Evolutionary conservation across 225 moss, liverwort and hornwort species (phyloP), one percentile per base, ranked within the genome.

Genomic region (Thuidium tamariscinum): DNA sequence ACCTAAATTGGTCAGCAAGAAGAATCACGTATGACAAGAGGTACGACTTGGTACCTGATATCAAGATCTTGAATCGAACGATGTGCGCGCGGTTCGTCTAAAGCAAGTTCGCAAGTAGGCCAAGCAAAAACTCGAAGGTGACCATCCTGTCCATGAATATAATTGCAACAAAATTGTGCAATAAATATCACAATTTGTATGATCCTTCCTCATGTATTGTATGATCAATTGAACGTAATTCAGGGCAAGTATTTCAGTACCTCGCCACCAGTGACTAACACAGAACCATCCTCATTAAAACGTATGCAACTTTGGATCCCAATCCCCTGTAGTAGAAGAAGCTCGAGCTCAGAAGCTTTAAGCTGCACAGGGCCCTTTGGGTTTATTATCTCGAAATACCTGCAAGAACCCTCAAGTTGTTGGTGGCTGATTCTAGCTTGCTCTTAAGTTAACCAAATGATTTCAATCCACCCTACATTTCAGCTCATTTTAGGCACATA

Each of bases 191-290:
- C 18, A 64, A 9, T 64, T 84, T 51, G 55, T 3, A 78, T 56
- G 32, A 37, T 30, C 84, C 41, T 80, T 59, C 60, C 62, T 77
- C 25, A 46, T 73, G 69, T 48, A 32, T 37, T 21, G 20, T 17
- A 19, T 27, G 71, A 82, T 78, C 64, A 56, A 78, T 37, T 34
- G 11, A 51, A 83, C 67, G 46, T 25, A 77, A 42, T 13, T 82
- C 32, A n/a, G 39, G 61, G 73, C n/a, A 66, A n/a, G 36, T 42
- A 55, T 48, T 85, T 57, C 37, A 21, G 61, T 88, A 97, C 97
- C 96, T 96, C 91, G 73, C 98, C 98, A 84, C 94, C 98, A 61
- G 94, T 88, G 85, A 92, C 97, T 56, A 98, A 85, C 73, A 96
- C 89, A 71, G 92, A 86, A 59, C 98, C 97, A 88, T 96, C 95